These are phyloP conservation scores for Sporormia fimetaria DNA, from an alignment of 495 filamentous ascomycete genomes.

Conservation along the genomic window DNA sequence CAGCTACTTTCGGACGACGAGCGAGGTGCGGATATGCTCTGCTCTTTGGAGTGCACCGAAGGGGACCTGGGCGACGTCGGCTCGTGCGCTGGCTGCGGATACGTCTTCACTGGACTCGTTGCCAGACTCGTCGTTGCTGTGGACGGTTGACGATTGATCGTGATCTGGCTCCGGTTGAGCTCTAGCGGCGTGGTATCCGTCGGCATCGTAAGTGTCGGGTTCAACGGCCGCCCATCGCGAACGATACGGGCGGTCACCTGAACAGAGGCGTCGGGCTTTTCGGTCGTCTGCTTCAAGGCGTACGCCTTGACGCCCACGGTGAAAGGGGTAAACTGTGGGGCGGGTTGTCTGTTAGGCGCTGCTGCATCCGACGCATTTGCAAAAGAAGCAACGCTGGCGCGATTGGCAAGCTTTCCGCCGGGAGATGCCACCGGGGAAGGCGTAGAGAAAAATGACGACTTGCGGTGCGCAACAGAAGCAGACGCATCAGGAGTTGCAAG, in stretches of 20 bases:
- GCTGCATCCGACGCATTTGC: conserved; percentile 14
- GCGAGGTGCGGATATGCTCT: conserved; percentile 21
- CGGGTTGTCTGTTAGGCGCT: conserved; percentile 15
- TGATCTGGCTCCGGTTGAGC: conserved; percentile 58
- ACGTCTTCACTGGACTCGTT: conserved; percentile 11
- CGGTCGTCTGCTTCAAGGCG: conserved; percentile 17
- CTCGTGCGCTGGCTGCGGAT: conserved; percentile 12
- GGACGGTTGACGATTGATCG: conserved; percentile 55
- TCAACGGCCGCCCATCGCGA: conserved; percentile 41
- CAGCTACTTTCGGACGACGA: conserved; percentile 32
- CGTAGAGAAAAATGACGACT: conserved; percentile 24
- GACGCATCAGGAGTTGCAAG: conserved; percentile 18
- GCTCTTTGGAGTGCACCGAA: conserved; percentile 31
- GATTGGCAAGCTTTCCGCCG: conserved; percentile 6
- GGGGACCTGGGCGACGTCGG: conserved; percentile 37
- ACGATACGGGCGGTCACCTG: conserved; percentile 74
- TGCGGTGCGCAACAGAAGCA: conserved; percentile 24
- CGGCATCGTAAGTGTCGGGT: conserved; percentile 31
- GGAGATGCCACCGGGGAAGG: conserved; percentile 19
- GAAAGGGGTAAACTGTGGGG: conserved; percentile 16
- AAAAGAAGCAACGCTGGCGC: conserved; percentile 20
- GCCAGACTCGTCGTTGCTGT: conserved; percentile 20
- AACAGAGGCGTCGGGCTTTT: conserved; percentile 48
- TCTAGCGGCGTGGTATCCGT: conserved; percentile 41
- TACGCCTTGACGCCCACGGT: conserved; percentile 14